Base-by-base conservation (phyloP, 1,284 basidiomycete genomes). In the Uromyces viciae-fabae region DNA sequence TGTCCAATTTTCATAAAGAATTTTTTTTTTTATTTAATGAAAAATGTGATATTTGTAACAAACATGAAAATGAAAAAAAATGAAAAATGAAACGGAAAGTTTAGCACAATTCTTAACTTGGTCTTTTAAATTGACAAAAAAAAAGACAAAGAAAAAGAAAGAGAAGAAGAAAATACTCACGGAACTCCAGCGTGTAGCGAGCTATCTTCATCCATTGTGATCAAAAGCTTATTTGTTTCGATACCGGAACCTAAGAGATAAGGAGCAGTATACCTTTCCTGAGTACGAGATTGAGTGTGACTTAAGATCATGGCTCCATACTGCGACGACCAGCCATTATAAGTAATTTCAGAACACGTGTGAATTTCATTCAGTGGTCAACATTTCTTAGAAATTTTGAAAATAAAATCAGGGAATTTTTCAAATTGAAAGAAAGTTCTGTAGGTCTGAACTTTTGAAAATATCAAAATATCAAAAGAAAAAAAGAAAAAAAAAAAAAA, bases 171-270 rank as follows among this genome's bases (percentile, higher is more conserved):
- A 38, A 31, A 11, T 38, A 46, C 79, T 81, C 43, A 81, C 79
- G 71, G 79, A 31, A 81, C 71, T 11, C 79, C 79, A 43, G 43
- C 43, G 43, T 81, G 79, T 2, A 72, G 49, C 17, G 60, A 54
- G 22, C 68, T 62, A 58, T 81, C 79, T 68, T 81, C 79, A 42
- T 73, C 75, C 62, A 81, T 64, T 7, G 79, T 81, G 38, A 81
- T 66, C 62, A 81, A 40, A 9, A 81, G 71, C 58, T 72, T 81
- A 62, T 75, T 81, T 43, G 79, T 81, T 81, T 81, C 79, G 19
- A 81, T 81, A 2, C 79, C 79, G n/a, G 79, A 81, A 43, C 79
- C 79, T 17, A 81, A 40, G 4, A 81, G 52, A 58, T 74, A 81
- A 22, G 71, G 79, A 7, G 79, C 52, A 0, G 79, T 74, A 49